phyloP scores from a whole-genome alignment of 2,329 filamentous ascomycete genomes.

The Clarireedia paspali region DNA sequence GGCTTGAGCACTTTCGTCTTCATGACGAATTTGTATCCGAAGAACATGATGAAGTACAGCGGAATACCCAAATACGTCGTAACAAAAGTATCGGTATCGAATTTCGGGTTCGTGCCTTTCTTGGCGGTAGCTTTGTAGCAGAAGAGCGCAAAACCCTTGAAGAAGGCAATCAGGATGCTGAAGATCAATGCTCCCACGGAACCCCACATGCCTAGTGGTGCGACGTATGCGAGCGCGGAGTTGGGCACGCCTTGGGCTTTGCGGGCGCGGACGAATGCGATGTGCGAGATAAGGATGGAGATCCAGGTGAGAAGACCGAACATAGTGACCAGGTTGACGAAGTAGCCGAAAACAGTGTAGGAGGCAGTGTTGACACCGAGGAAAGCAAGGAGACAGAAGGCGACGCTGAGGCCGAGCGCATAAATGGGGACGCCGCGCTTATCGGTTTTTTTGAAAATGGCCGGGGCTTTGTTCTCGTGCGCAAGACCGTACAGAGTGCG shows the following conservation, averaged over 20 bases:
- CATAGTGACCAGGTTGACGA: constrained; percentile 54
- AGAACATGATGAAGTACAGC: constrained; percentile 51
- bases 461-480: constrained; percentile 57
- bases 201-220: constrained; percentile 66
- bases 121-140: constrained; percentile 10
- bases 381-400: constrained; percentile 60
- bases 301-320: constrained; percentile 30
- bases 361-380: constrained; percentile 53
- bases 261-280: constrained; percentile 58
- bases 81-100: constrained; percentile 59
- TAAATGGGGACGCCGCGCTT: constrained; percentile 46
- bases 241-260: constrained; percentile 51
- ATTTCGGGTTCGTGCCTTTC: constrained; percentile 42
- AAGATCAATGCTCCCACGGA: constrained; percentile 62
- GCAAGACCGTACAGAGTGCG: constrained; percentile 64
- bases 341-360: constrained; percentile 61
- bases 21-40: constrained; percentile 44
- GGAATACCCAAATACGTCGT: constrained; percentile 57
- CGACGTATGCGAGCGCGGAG: constrained; percentile 53
- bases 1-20: constrained; percentile 39
- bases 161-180: constrained; percentile 67
- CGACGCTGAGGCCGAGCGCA: constrained; percentile 36
- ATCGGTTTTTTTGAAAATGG: constrained; percentile 47
- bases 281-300: constrained; percentile 53
- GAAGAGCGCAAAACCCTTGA: constrained; percentile 78